Percentiles rank a stretch among this genome's conserved stretches.
phyloP scores from a whole-genome alignment of 177 flowering plant genomes.

The Vitis hybrid region DNA sequence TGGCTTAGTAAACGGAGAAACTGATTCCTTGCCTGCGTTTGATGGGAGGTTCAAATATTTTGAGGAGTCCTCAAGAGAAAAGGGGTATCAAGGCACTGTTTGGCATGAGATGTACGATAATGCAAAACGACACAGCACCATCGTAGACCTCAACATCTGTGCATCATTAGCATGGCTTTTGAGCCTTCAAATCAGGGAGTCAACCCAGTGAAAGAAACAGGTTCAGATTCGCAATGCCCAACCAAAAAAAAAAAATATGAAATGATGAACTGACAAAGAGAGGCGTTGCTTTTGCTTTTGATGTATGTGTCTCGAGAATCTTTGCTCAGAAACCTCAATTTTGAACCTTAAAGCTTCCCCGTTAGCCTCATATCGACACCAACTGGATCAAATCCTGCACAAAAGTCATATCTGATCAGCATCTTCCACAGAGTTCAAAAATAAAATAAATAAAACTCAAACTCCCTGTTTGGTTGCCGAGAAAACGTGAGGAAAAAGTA shows the following conservation, averaged over 20 bases:
- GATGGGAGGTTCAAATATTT: background rate
- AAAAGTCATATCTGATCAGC: background rate
- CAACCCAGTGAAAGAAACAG: constrained; percentile 21
- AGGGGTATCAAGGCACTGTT: constrained; percentile 3
- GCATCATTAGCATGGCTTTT: constrained; percentile 2
- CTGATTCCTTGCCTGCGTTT: background rate
- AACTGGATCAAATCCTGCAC: too few relatives aligned
- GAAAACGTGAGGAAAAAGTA: background rate
- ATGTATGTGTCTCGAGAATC: background rate
- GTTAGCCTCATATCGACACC: background rate
- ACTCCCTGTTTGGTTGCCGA: background rate
- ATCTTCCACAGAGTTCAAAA: background rate
- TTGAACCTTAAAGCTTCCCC: background rate
- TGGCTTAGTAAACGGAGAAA: constrained; percentile 9
- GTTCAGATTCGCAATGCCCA: background rate
- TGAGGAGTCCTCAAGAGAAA: background rate
- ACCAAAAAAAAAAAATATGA: constrained; percentile 12
- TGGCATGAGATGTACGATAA: background rate
- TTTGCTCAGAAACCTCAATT: background rate
- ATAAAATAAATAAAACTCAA: background rate
- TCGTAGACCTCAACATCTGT: background rate
- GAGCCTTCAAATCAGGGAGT: constrained; percentile 22
- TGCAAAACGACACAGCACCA: constrained; percentile 9
- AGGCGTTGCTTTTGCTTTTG: background rate
- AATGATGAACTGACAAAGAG: constrained; percentile 9